phyloP scores from a whole-genome alignment of 768 basidiomycete species.

The Lentinula aciculospora region DNA sequence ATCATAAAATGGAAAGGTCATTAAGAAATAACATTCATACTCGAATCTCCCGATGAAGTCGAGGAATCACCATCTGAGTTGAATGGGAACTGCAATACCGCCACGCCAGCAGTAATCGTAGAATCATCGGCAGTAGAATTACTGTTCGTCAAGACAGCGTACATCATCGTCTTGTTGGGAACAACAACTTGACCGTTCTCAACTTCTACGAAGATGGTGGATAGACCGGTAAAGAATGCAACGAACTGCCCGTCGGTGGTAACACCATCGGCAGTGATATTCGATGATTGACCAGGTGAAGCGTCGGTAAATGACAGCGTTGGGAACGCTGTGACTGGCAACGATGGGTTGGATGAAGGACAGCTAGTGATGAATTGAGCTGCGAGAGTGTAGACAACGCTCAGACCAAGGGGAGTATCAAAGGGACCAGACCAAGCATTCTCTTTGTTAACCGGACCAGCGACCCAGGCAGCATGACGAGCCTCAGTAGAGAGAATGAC shows the following conservation, averaged over 20 bases:
- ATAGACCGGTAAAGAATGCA: conserved; percentile 38
- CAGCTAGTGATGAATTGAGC: conserved; percentile 47
- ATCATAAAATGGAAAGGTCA: no score
- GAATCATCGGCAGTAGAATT: neutral
- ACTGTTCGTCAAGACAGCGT: neutral
- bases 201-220: conserved; percentile 9
- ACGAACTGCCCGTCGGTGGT: conserved; percentile 21
- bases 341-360: conserved; percentile 46
- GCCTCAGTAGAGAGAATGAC: conserved; percentile 56
- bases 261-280: conserved; percentile 15
- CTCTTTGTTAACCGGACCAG: conserved; percentile 34
- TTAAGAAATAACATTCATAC: neutral
- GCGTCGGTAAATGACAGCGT: conserved; percentile 27
- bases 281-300: conserved; percentile 22
- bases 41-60: neutral
- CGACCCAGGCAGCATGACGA: conserved; percentile 53
- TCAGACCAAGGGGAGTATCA: conserved; percentile 32
- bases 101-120: neutral
- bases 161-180: neutral
- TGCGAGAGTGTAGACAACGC: conserved; percentile 31
- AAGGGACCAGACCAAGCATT: conserved; percentile 47
- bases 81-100: neutral
- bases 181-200: neutral
- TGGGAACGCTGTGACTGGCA: conserved; percentile 50
- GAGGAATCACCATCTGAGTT: conserved; percentile 9